Evolutionary conservation across 2,329 filamentous ascomycete species (phyloP), one percentile per base, ranked within the genome.

Genomic region (Arthrinium puccinioides): DNA sequence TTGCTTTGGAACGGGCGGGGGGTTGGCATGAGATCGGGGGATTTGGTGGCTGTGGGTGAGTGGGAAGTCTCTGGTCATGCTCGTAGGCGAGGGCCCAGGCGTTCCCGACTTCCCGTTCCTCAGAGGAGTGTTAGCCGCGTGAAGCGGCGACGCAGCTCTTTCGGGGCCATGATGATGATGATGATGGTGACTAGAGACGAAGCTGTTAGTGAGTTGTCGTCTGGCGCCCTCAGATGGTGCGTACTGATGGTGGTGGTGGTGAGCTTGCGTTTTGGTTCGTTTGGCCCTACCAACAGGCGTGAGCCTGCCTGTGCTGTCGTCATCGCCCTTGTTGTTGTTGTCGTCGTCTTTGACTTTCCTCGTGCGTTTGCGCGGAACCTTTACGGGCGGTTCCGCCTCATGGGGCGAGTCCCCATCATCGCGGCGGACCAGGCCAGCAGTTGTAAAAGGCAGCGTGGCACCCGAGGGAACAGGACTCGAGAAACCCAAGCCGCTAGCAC

Each of bases 321-420:
- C 86, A 43, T 79, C 87, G 21, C 69, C 31, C 44, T 73, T 75
- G 21, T 59, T 24, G 44, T 73, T 75, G 21, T 59, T 59, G 4
- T 87, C 83, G 30, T 92, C 87, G 37, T 94, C 85, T 53, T 87
- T 87, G 3, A 81, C 66, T 57, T 87, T 86, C 43, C 85, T 71
- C 8, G 32, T 39, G 40, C 81, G 72, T 53, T 79, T 79, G 28
- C 70, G 72, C 30, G 74, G 69, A 5, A 58, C 40, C 51, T 67
- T 75, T 38, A 50, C 57, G 47, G 48, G 51, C 21, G 45, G 54
- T 44, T 63, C 76, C 36, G 49, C 59, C 26, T 73, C 77, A 46
- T 67, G 66, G 1, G 59, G 46, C 8, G 58, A 56, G 14, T 71
- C 70, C 4, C 59, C 54, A 19, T 79, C 75, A 14, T 80, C 76